phyloP scores from a whole-genome alignment of 2,329 filamentous ascomycete genomes.

The Sporothrix mexicana region DNA sequence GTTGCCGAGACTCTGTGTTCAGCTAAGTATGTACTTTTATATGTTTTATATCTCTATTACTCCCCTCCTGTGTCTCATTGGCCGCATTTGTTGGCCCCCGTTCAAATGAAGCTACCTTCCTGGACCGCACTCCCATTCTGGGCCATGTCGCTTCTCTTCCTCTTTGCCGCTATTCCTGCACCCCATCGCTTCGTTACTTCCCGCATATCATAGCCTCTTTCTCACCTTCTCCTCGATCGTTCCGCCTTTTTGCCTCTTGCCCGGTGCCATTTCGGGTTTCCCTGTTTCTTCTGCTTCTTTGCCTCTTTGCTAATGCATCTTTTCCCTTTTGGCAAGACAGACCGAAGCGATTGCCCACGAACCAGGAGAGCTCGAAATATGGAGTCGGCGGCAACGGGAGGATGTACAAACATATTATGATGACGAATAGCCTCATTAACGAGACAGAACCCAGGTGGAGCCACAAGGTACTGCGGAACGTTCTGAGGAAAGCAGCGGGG shows the following conservation, averaged over 20 bases:
- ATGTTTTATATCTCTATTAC: background rate
- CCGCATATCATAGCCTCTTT: background rate
- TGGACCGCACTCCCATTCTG: background rate
- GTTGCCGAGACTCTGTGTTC: slow-evolving; percentile 24
- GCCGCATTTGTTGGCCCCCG: background rate
- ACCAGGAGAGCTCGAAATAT: slow-evolving; percentile 2
- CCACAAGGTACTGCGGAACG: background rate
- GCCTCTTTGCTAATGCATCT: background rate
- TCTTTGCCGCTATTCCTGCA: slow-evolving; percentile 20
- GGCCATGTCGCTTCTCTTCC: slow-evolving; percentile 16
- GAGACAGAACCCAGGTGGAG: slow-evolving; percentile 10
- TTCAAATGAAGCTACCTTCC: slow-evolving; percentile 24
- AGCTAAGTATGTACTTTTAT: slow-evolving; percentile 1
- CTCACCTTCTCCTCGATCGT: background rate
- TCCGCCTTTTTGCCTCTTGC: slow-evolving; percentile 7
- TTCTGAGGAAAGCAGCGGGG: background rate
- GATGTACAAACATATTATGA: slow-evolving; percentile 1
- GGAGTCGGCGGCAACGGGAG: slow-evolving; percentile 14
- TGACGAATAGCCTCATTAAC: slow-evolving; percentile 21
- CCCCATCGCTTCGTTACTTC: background rate
- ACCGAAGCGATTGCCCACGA: background rate
- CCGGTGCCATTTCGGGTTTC: slow-evolving; percentile 28
- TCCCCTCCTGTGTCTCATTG: background rate
- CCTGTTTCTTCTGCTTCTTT: background rate
- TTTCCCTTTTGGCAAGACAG: slow-evolving; percentile 4